phyloP scores from a whole-genome alignment of 148 eudicot genomes.

The Rhododendron mucronatum region DNA sequence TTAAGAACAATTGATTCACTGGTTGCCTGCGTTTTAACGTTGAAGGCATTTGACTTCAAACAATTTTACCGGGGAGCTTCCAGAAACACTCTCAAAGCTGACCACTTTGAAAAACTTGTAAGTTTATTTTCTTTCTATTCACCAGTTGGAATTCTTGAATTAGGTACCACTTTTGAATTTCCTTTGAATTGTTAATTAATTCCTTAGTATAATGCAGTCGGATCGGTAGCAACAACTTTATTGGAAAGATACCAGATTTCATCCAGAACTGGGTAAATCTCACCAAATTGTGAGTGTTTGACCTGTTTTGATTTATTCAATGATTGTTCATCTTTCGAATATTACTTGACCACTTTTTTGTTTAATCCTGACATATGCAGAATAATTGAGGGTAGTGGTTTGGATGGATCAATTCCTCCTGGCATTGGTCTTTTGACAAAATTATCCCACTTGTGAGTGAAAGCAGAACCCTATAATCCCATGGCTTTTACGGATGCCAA shows the following conservation, averaged over 20 bases:
- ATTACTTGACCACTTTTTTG: too few relatives aligned
- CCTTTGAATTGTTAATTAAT: too few relatives aligned
- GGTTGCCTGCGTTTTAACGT: too few relatives aligned
- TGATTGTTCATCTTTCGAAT: not conserved
- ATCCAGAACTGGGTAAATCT: conserved; percentile 30
- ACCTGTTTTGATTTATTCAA: not conserved
- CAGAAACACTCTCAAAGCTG: too few relatives aligned
- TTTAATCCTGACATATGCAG: not conserved
- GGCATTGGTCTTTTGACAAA: conserved; percentile 23
- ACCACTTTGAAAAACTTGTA: too few relatives aligned
- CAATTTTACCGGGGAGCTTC: too few relatives aligned
- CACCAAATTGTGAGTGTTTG: conserved; percentile 22
- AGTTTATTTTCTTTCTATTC: not conserved
- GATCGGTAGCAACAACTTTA: conserved; percentile 31
- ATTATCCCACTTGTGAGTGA: conserved; percentile 32
- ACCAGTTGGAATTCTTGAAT: not conserved
- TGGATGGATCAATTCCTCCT: conserved; percentile 37
- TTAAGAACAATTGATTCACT: too few relatives aligned
- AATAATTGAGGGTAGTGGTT: conserved; percentile 31
- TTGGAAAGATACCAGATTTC: conserved; percentile 32
- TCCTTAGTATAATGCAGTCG: conserved; percentile 19
- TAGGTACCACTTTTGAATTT: not conserved
- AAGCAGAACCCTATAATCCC: not conserved
- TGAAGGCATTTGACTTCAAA: too few relatives aligned
- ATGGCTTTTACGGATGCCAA: not conserved